Conservation (phyloP, 2,329 filamentous ascomycete genomes). For the Paracorniculantispora psalliotae region DNA sequence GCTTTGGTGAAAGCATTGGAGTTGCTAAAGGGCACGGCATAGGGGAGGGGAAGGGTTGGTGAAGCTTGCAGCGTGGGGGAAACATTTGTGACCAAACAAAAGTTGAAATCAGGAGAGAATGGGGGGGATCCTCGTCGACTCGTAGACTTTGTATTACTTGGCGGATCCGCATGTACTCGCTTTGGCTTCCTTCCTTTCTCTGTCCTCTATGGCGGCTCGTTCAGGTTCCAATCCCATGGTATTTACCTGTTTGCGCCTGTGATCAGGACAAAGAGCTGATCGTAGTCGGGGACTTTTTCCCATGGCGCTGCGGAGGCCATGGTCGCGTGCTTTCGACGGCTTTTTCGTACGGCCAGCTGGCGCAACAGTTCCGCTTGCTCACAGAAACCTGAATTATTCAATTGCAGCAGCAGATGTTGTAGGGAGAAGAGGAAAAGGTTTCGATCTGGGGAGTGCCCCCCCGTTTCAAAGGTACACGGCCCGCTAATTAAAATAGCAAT, state of each 20-base stretch:
- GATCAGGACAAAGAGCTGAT: constrained; percentile 62
- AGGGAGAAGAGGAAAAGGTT: background rate
- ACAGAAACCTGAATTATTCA: background rate
- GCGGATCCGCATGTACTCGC: background rate
- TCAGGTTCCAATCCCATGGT: constrained; percentile 7
- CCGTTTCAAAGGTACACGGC: background rate
- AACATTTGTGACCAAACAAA: background rate
- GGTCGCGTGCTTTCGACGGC: background rate
- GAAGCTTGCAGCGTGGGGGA: background rate
- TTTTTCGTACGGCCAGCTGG: background rate
- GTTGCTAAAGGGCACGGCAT: background rate
- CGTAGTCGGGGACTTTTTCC: constrained; percentile 31
- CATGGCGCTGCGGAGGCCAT: constrained; percentile 26
- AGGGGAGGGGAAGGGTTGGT: background rate
- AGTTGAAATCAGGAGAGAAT: background rate
- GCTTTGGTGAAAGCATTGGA: background rate
- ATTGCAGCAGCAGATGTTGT: background rate
- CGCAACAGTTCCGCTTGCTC: background rate
- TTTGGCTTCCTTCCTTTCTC: background rate
- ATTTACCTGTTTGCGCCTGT: constrained; percentile 81
- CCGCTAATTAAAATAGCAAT: background rate
- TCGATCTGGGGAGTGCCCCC: background rate
- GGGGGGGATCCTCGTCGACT: background rate
- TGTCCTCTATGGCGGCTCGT: background rate
- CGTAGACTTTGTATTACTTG: background rate